Base-by-base conservation (phyloP, 805 yeast species). In the Komagataella ulmi region DNA sequence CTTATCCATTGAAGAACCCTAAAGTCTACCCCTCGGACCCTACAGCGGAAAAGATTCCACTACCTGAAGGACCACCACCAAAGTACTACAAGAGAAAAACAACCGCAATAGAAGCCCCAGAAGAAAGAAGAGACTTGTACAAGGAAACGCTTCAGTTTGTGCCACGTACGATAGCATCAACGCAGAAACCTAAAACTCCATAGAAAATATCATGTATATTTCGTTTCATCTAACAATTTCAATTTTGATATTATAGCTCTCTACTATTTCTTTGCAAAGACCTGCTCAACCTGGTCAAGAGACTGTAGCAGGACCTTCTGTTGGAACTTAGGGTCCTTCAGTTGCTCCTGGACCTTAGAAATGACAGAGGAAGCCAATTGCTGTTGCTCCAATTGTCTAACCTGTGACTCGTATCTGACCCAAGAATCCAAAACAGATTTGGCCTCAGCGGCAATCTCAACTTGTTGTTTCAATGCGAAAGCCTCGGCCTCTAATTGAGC, bases 321-420 rank as follows among this genome's bases (percentile, higher is more conserved):
- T 79, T 91, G 97, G 85, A 90, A 88, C 76, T 87, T 87, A 56
- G 96, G 81, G 74, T 85, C 84, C 62, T 76, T 72, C 61, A 93
- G 71, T 73, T 88, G 93, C 70, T 83, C 73, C 77, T 87, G 81
- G 64, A 91, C 93, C 76, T 88, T 89, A 52, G 89, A 75, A 67
- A 89, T 86, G 58, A 93, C 96, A 54, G 89, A 65, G 65, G 85
- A 74, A 60, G 95, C 81, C 64, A 93, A 82, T 72, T 88, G 96
- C 72, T 83, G 79, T 79, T 93, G 99, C 79, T 93, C 96, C 66
- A 81, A 74, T 77, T 88, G 96, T 77, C 97, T 91, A 60, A 90
- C 93, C 68, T 88, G 89, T 60, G 88, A 85, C 78, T 93, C 99
- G 73, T 86, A 87, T 81, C 98, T 88, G 63, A 90, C 97, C 99